These are phyloP conservation scores for Cinchona pubescens DNA, from an alignment of 257 asterid species.

Conservation along the genomic window DNA sequence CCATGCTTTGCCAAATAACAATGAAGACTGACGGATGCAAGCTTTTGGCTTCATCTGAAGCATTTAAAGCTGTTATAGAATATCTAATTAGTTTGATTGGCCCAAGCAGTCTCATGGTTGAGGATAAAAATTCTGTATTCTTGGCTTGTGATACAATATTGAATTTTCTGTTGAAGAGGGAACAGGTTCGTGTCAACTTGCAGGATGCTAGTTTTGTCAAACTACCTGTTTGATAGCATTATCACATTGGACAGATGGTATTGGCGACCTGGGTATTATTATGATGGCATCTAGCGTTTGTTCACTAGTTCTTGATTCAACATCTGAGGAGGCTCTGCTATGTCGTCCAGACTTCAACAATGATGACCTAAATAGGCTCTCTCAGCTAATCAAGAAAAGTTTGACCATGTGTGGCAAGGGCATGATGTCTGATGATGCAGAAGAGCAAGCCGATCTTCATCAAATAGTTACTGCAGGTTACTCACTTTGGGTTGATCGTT, in stretches of 20 bases:
- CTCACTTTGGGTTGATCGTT: conserved; percentile 11
- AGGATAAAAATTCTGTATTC: conserved; percentile 44
- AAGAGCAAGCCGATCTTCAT: conserved; percentile 69
- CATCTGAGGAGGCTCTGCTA: conserved; percentile 71
- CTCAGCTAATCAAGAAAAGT: conserved; percentile 57
- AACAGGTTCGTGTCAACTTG: conserved; percentile 27
- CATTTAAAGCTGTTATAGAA: conserved; percentile 53
- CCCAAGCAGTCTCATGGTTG: conserved; percentile 29
- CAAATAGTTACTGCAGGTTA: conserved; percentile 57
- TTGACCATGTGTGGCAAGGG: conserved; percentile 43
- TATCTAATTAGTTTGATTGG: conserved; percentile 28
- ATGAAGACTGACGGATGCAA: conserved; percentile 61
- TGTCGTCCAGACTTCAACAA: conserved; percentile 43
- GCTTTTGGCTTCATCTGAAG: conserved; percentile 58
- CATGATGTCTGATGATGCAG: conserved; percentile 38
- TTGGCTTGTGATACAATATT: conserved; percentile 84
- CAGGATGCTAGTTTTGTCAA: conserved; percentile 45
- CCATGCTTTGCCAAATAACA: conserved; percentile 86
- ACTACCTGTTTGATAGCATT: conserved; percentile 68
- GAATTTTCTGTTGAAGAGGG: conserved; percentile 53
- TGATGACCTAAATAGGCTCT: conserved; percentile 48
- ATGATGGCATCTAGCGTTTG: conserved; percentile 86
- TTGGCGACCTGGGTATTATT: conserved; percentile 38
- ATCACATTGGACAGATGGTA: conserved; percentile 54
- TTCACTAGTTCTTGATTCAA: conserved; percentile 62